A percentile compares a stretch with the other conserved stretches of the same genome.
Conservation (phyloP, 1,284 basidiomycete species). For the Cystodermella granulosa region DNA sequence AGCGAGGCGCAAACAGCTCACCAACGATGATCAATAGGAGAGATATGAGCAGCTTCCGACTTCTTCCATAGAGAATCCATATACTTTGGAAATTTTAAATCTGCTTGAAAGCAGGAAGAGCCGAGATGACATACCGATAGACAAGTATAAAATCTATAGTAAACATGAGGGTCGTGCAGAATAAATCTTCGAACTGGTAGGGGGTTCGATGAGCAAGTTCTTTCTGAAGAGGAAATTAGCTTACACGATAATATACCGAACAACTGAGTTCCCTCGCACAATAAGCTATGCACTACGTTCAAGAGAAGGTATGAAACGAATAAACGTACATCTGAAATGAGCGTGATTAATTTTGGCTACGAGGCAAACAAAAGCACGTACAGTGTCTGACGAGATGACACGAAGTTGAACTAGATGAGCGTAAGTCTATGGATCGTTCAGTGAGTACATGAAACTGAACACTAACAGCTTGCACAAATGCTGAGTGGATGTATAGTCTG, state of each 20-base stretch:
- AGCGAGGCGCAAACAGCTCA: no score
- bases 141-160: background rate
- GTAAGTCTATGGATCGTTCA: background rate
- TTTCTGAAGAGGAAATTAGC: background rate
- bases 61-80: background rate
- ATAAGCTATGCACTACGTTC: no score
- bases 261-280: no score
- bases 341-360: no score
- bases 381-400: background rate
- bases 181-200: background rate
- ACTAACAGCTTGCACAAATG: background rate
- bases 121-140: background rate
- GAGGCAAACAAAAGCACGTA: background rate
- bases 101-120: background rate
- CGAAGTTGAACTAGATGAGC: background rate
- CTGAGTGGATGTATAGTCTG: background rate
- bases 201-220: background rate
- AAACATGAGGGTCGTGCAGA: background rate
- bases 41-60: background rate
- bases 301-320: no score
- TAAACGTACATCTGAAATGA: no score
- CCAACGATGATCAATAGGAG: background rate
- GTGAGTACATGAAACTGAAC: background rate
- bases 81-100: background rate
- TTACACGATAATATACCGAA: background rate